A percentile compares a stretch with the other conserved stretches of the same genome.
Conservation (phyloP, 495 filamentous ascomycete species). For the Aspergillus asperescens region DNA sequence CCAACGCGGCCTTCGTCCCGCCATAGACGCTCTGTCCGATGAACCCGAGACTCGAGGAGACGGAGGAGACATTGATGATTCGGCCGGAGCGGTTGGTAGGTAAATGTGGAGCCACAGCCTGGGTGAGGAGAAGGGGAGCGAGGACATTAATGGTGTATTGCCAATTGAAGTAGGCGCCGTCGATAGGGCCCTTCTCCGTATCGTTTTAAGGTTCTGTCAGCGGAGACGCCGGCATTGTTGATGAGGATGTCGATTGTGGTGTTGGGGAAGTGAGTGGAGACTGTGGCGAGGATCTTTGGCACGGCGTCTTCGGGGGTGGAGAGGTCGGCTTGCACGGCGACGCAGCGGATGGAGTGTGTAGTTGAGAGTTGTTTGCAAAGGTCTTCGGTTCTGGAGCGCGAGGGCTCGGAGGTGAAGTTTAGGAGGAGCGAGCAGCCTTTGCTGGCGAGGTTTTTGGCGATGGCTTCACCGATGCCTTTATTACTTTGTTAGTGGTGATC, state of each 20-base stretch:
- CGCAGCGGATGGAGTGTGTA: constrained; percentile 37
- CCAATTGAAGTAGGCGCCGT: constrained; percentile 56
- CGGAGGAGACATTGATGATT: constrained; percentile 72
- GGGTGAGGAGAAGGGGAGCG: constrained; percentile 73
- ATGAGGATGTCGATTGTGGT: constrained; percentile 72
- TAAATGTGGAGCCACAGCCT: constrained; percentile 64
- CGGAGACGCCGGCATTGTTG: constrained; percentile 77
- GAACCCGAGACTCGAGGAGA: constrained; percentile 66
- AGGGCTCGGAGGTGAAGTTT: constrained; percentile 64
- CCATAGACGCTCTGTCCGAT: constrained; percentile 71
- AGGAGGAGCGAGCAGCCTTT: constrained; percentile 68
- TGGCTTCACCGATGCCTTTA: constrained; percentile 80
- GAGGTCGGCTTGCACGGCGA: constrained; percentile 55
- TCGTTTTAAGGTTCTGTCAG: constrained; percentile 56
- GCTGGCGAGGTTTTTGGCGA: constrained; percentile 68
- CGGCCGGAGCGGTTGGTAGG: constrained; percentile 70
- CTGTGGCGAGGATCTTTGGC: constrained; percentile 28
- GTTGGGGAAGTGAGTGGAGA: constrained; percentile 49
- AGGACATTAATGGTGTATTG: constrained; percentile 82
- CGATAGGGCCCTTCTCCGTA: constrained; percentile 41
- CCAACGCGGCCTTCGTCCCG: constrained; percentile 82
- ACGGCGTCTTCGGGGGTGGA: constrained; percentile 38
- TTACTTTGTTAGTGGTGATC: constrained; percentile 4
- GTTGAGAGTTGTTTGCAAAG: constrained; percentile 42
- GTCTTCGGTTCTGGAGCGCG: constrained; percentile 34